Evolutionary conservation across 352 stramenopile genomes (phyloP).

Genomic region (Globisporangium cylindrosporum): DNA sequence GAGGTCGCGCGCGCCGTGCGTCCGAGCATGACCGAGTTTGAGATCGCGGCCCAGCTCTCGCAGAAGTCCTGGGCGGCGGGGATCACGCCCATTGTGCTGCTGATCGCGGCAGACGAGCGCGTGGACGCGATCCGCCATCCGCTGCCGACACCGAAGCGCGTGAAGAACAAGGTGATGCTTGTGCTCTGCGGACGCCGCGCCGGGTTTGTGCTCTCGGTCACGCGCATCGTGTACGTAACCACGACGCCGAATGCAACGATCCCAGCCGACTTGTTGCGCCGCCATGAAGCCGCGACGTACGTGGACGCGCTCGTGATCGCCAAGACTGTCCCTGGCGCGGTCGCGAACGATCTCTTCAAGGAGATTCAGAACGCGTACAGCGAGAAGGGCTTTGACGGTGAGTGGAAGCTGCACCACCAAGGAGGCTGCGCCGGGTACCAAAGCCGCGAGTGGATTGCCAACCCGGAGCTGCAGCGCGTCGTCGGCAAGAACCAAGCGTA

Average conservation of each 20-base stretch:
- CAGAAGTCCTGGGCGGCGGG: constrained; percentile 32
- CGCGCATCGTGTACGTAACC: constrained; percentile 66
- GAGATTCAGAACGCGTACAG: constrained; percentile 57
- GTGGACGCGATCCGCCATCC: constrained; percentile 64
- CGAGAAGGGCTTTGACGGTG: constrained; percentile 45
- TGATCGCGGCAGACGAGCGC: constrained; percentile 67
- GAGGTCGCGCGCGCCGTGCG: constrained; percentile 40
- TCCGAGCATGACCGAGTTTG: constrained; percentile 51
- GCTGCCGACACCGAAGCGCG: constrained; percentile 61
- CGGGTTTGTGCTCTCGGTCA: constrained; percentile 59
- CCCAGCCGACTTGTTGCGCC: constrained; percentile 40
- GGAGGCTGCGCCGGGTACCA: constrained; percentile 63
- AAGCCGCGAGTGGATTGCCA: constrained; percentile 74
- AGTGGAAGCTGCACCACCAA: constrained; percentile 72
- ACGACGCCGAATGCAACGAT: constrained; percentile 25
- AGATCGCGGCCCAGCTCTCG: constrained; percentile 44
- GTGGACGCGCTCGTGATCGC: constrained; percentile 61
- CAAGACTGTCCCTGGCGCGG: constrained; percentile 29
- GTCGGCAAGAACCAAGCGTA: constrained; percentile 52
- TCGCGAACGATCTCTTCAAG: constrained; percentile 47
- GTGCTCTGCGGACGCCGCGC: constrained; percentile 68
- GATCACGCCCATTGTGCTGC: constrained; percentile 56
- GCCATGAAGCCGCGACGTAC: constrained; percentile 65
- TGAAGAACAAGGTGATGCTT: constrained; percentile 76
- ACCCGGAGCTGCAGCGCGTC: constrained; percentile 28